Base-by-base conservation (phyloP, 805 yeast species). In the Starmerella etchellsii region DNA sequence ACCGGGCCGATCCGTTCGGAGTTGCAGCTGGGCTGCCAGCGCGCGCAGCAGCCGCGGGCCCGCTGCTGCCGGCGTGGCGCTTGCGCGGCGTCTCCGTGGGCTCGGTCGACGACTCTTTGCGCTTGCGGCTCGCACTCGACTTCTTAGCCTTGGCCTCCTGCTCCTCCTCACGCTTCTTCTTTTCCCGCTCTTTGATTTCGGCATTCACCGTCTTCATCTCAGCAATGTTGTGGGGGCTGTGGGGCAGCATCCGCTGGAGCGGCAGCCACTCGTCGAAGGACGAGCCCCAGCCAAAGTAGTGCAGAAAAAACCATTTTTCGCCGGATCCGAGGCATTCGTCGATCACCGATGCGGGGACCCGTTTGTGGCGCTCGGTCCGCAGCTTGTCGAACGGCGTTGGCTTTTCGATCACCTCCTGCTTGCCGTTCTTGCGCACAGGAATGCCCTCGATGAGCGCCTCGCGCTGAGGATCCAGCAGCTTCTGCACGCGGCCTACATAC, bases 251-350 rank as follows among this genome's bases (percentile, higher is more conserved):
- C 27, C 97, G 63, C 30, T 73, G 76, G 7, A 61, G 59, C 1
- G 72, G 70, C 1, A 88, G 88, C 98, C 98, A 88, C 59, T 88
- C 98, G 57, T 88, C 97, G 95, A 95, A 88, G 43, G 85, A 76
- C 15, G 78, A 61, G 54, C 87, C 88, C 98, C 98, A 88, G 2
- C 98, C 97, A 51, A 78, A 80, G 60, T 88, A 88, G 56, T 91
- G 98, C 15, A 88, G 73, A 50, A 67, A 76, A 60, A 75, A 87
- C 24, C 76, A 67, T 18, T 51, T 50, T 31, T 60, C 62, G 16
- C 53, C 58, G 22, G 63, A 68, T 15, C 52, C 59, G 1, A 9
- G 13, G 37, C 47, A 31, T 23, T 31, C 36, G 18, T 39, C 37
- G 23, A 47, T 14, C 11, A 43, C 42, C 1, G 18, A 6, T 9